A percentile compares a stretch with the other conserved stretches of the same genome.
phyloP scores from a whole-genome alignment of 345 rosid genomes.

The Euclidium syriacum region DNA sequence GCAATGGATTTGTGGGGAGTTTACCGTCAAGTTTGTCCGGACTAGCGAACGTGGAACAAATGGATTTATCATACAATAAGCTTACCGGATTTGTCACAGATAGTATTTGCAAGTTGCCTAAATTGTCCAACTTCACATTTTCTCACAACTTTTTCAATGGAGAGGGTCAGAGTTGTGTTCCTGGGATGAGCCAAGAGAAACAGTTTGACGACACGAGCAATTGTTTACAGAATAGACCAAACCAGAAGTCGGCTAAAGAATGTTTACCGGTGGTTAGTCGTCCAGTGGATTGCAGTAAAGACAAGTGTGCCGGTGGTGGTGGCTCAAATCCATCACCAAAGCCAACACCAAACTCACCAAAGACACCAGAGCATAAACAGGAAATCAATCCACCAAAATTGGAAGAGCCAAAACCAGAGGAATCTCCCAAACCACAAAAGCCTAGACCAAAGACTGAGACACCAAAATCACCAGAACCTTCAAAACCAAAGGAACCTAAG shows the following conservation, averaged over 20 bases:
- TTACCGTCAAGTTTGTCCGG: constrained; percentile 39
- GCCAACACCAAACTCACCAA: constrained; percentile 27
- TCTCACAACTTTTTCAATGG: constrained; percentile 59
- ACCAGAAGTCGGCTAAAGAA: constrained; percentile 36
- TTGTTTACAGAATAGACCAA: constrained; percentile 44
- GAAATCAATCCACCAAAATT: constrained; percentile 20
- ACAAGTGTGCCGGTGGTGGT: constrained; percentile 34
- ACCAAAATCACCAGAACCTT: constrained; percentile 25
- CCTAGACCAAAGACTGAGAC: constrained; percentile 13
- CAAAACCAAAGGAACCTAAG: constrained; percentile 12
- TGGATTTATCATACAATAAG: constrained; percentile 50
- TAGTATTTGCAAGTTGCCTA: constrained; percentile 52
- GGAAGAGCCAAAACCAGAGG: constrained; percentile 17
- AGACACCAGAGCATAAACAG: constrained; percentile 7
- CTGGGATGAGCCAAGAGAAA: constrained; percentile 23
- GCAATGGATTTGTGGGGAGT: constrained; percentile 44
- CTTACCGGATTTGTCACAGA: constrained; percentile 60
- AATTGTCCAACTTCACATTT: constrained; percentile 49
- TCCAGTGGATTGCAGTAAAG: constrained; percentile 50
- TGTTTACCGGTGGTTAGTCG: constrained; percentile 38
- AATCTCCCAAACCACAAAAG: constrained; percentile 8
- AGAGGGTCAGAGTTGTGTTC: constrained; percentile 45
- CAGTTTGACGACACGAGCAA: constrained; percentile 43
- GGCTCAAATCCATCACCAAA: constrained; percentile 22
- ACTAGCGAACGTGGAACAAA: constrained; percentile 32